Base-by-base conservation (phyloP, 441 rosid genomes). In the Pelargonium myrrhifolium region DNA sequence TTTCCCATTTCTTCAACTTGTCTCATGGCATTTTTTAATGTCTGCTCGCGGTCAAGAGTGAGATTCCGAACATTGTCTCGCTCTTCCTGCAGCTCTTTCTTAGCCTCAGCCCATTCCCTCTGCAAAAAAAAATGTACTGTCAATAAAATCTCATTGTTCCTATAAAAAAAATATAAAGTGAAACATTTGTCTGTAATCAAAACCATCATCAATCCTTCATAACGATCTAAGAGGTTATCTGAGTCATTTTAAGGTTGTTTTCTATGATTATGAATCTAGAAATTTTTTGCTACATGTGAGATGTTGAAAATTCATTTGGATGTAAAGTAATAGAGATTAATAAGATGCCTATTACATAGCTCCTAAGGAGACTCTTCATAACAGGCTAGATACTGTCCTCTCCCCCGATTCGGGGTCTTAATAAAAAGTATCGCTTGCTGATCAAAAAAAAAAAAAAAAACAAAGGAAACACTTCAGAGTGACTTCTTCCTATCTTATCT, bases 21-120 rank as follows among this genome's bases (percentile, higher is more conserved):
- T 80, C 72, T 88, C 84, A 85, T 82, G 39, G 93, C 90, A 78
- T 77, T 84, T 80, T 86, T 89, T 76, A 90, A 71, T 24, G 84
- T 82, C 72, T 82, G 87, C 42, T 86, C 97, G 60, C 96, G 89
- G 64, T 84, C 97, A 42, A 81, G 77, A 68, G 78, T 79, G 63
- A 88, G 85, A 68, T 67, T 78, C 73, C 92, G 94, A 31, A 84
- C 85, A 82, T 79, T 83, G 71, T 85, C 88, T 65, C 87, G 82
- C 80, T 86, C 98, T 78, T 84, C 93, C 79, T 90, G 95, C 75
- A 92, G 77, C 74, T 95, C 95, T 67, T 77, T 85, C 84, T 89
- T 95, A 60, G 93, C 96, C 78, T 90, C 93, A 68, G 90, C 94
- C 99, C 98, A 92, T 82, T 95, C 99, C 77, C 85, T 87, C 99